phyloP scores from a whole-genome alignment of 2,329 filamentous ascomycete species.

The Fusarium luffae region DNA sequence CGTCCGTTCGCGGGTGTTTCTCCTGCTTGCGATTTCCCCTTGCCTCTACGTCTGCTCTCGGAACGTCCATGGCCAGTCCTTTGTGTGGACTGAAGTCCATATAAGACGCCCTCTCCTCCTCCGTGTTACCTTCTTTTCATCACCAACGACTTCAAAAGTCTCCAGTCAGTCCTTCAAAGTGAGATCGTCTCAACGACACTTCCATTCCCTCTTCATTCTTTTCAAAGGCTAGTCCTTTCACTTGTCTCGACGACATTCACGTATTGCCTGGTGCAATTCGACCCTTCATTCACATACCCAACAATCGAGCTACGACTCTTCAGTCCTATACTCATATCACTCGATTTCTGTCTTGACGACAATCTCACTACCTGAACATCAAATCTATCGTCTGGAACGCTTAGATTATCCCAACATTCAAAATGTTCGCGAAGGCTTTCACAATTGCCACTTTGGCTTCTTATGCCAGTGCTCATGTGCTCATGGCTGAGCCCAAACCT shows the following conservation, averaged over 20 bases:
- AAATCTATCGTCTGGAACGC: slow-evolving; percentile 50
- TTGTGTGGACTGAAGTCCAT: slow-evolving; percentile 31
- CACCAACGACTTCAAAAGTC: slow-evolving; percentile 45
- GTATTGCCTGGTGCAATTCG: slow-evolving; percentile 46
- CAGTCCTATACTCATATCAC: slow-evolving; percentile 35
- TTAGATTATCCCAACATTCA: slow-evolving; percentile 50
- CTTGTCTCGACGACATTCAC: slow-evolving; percentile 37
- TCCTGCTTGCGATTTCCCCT: slow-evolving; percentile 21
- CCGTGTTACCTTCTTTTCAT: slow-evolving; percentile 20
- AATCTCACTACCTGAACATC: slow-evolving; percentile 38
- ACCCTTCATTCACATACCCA: slow-evolving; percentile 38
- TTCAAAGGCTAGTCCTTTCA: slow-evolving; percentile 45
- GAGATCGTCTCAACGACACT: slow-evolving; percentile 46
- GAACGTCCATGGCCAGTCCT: slow-evolving; percentile 33
- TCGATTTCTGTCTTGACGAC: slow-evolving; percentile 47
- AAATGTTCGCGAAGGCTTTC: slow-evolving; percentile 63
- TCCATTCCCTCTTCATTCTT: slow-evolving; percentile 45
- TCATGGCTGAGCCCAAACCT: slow-evolving; percentile 75
- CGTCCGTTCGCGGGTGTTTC: slow-evolving; percentile 37
- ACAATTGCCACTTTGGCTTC: slow-evolving; percentile 67
- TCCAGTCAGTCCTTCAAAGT: slow-evolving; percentile 45
- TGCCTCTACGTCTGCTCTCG: slow-evolving; percentile 27
- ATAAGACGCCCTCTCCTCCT: slow-evolving; percentile 40
- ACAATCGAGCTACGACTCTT: slow-evolving; percentile 35
- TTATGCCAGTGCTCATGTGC: slow-evolving; percentile 78